A percentile compares a stretch with the other conserved stretches of the same genome.
phyloP scores from a whole-genome alignment of 2,329 filamentous ascomycete genomes.

The Purpureocillium takamizusanense region DNA sequence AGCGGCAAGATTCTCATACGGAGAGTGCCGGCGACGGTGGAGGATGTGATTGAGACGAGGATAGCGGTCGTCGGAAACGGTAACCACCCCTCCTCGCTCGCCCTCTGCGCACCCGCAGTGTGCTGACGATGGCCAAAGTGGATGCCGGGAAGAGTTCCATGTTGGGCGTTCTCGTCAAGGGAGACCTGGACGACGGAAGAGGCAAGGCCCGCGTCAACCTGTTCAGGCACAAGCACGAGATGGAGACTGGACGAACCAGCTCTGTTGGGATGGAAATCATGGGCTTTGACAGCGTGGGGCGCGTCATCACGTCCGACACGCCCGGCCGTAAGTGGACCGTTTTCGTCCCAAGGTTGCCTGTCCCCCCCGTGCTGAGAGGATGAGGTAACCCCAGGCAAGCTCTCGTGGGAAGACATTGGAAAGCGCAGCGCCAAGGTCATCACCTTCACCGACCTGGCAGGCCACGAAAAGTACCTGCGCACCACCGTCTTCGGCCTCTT shows the following conservation, averaged over 20 bases:
- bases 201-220: constrained; percentile 91
- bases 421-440: constrained; percentile 94
- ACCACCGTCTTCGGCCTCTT: constrained; percentile 95
- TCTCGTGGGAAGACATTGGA: constrained; percentile 97
- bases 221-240: constrained; percentile 96
- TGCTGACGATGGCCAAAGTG: constrained; percentile 36
- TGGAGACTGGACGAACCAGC: constrained; percentile 89
- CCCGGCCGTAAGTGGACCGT: constrained; percentile 58
- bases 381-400: constrained; percentile 40
- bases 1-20: constrained; percentile 84
- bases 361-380: neutral
- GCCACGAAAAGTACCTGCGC: constrained; percentile 88
- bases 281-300: constrained; percentile 84
- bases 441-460: constrained; percentile 88
- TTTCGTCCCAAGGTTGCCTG: neutral
- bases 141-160: constrained; percentile 97
- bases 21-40: constrained; percentile 60
- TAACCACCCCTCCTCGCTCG: constrained; percentile 23
- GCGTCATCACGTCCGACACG: constrained; percentile 71
- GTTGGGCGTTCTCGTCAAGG: constrained; percentile 91
- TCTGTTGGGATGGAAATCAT: constrained; percentile 99
- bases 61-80: constrained; percentile 96
- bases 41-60: constrained; percentile 88
- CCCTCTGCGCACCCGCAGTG: no score
- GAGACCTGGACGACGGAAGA: constrained; percentile 86